Evolutionary conservation across 2,329 filamentous ascomycete genomes (phyloP), one percentile per base, ranked within the genome.

Genomic region (Pyrenophora teres): DNA sequence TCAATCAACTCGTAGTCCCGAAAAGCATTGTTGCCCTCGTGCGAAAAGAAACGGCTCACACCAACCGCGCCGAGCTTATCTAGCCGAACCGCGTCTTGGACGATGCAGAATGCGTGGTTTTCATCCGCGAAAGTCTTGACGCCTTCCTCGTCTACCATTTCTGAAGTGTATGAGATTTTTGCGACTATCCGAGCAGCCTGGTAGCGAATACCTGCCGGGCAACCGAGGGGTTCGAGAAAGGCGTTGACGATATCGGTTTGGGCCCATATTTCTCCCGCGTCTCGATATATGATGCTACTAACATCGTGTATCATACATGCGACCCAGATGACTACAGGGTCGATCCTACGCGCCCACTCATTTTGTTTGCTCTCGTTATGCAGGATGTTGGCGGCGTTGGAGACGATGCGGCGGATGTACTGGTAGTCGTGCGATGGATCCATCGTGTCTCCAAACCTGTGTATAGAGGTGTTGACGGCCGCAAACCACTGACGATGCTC

Each of bases 351-450:
- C 6, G 27, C 38, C 43, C 49, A 52, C 0, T 42, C 13, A 5
- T 21, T 4, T 31, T 13, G 7, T 32, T 16, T 35, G n/a, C 21
- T 27, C n/a, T 41, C 48, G 6, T 23, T 6, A 2, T 23, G 6
- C 0, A 47, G 43, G 15, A 52, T 39, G 1, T 15, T 21, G 6
- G 33, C 32, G 4, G 49, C 38, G 8, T 47, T 41, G 8, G 38
- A 38, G 2, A 47, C 31, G 12, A 51, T 9, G 32, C 42, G 49
- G 12, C 44, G 32, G 8, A 37, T 27, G 33, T 52, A 25, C 27
- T 42, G 15, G 43, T 48, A 48, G 13, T 41, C 31, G 1, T 45
- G 19, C 19, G 19, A 21, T 21, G 19, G 19, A 21, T 21, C 5
- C 19, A 21, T 21, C 19, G 19, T 21, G 3, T 21, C 19, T 21